These are phyloP conservation scores for Aspergillus quadricinctus DNA, from an alignment of 2,329 filamentous ascomycete genomes.

Conservation along the genomic window DNA sequence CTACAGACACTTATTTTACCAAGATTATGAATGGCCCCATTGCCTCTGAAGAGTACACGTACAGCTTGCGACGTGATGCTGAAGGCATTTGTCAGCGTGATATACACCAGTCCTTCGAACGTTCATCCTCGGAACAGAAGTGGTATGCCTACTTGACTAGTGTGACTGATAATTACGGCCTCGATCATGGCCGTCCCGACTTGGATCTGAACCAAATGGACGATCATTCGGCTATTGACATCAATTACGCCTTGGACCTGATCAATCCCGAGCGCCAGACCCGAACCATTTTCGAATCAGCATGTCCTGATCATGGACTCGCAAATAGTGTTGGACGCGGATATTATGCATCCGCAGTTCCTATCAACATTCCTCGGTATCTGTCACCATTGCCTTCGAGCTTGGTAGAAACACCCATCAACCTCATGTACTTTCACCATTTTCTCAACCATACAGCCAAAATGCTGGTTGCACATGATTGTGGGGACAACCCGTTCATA, in stretches of 20 bases:
- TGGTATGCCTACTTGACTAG: constrained; percentile 30
- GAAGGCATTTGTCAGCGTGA: background rate
- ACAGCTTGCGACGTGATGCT: background rate
- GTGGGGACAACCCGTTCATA: constrained; percentile 57
- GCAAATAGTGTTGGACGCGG: constrained; percentile 54
- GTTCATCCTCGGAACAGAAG: constrained; percentile 22
- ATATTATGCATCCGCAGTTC: constrained; percentile 67
- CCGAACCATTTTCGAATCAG: background rate
- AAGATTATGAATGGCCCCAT: constrained; percentile 8
- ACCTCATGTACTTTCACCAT: constrained; percentile 69
- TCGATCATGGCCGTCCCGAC: constrained; percentile 67
- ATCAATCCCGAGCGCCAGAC: constrained; percentile 16
- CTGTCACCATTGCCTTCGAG: constrained; percentile 54
- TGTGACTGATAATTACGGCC: constrained; percentile 55
- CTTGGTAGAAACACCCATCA: constrained; percentile 70
- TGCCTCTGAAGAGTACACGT: background rate
- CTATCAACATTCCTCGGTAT: constrained; percentile 57
- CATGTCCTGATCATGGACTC: constrained; percentile 21
- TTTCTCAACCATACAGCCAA: constrained; percentile 77
- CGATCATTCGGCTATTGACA: constrained; percentile 62
- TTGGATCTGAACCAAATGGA: constrained; percentile 67
- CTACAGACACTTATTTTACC: constrained; percentile 8
- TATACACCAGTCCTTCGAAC: constrained; percentile 27
- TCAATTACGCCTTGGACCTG: constrained; percentile 37
- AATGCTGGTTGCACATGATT: constrained; percentile 60